Evolutionary conservation across 177 flowering plant species (phyloP), one percentile per base, ranked within the genome.

Genomic region (Vitis hybrid): DNA sequence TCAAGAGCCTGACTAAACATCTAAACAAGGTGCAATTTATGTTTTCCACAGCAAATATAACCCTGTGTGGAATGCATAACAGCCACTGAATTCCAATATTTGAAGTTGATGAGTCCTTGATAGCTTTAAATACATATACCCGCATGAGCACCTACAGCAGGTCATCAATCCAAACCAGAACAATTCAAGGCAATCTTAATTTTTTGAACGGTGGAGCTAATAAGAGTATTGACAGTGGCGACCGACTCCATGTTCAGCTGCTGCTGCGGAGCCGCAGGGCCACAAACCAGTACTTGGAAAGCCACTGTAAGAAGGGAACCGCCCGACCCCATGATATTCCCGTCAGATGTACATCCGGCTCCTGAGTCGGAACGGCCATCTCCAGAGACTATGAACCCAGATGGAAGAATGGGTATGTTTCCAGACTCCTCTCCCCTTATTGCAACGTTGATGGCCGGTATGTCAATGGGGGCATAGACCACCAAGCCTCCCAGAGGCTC

Each of bases 271-370:
- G 57, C 17, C 1, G 62, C 0, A 12, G 68, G 67, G 70, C 68
- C 62, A 8, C 75, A 62, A 6, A 77, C 73, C 64, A 81, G 53
- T 33, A 81, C 71, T 73, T 83, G 86, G 55, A 78, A 79, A 22
- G 79, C 84, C 67, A 79, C 71, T 0, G 86, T 83, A 1, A 83
- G 82, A 52, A 81, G 76, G 0, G 86, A 74, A 15, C 75, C 84
- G 1, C 59, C 50, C 1, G 61, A 13, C 3, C 22, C 33, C 11
- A 22, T 24, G 2, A 33, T 2, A 4, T 13, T 9, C 11, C 58
- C 2, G 3, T 74, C 66, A 8, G 71, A 18, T 11, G 69, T 11
- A 64, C 68, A 24, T 2, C 56, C 44, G 8, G 15, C 15, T 59
- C 31, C 60, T 1, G 24, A 1, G 3, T 19, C 38, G 0, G 18